Conservation (phyloP, 2,329 filamentous ascomycete species). For the Endothia cerciana region DNA sequence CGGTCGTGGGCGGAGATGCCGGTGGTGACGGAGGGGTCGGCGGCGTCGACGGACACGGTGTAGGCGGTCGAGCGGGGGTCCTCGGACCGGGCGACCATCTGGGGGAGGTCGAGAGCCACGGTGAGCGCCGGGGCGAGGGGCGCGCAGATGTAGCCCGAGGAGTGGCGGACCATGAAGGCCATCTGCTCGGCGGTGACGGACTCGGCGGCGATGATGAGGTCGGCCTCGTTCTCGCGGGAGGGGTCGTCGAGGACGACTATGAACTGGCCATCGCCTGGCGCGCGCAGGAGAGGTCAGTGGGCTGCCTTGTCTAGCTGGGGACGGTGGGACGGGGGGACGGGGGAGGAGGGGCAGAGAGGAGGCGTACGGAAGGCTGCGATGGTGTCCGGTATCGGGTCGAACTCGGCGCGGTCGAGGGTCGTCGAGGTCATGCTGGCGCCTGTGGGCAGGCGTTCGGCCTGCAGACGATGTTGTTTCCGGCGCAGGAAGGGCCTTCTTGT, state of each 20-base stretch:
- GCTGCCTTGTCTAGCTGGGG: background rate
- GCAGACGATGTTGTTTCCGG: background rate
- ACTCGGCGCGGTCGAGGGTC: constrained; percentile 56
- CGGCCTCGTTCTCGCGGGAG: constrained; percentile 95
- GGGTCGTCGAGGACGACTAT: constrained; percentile 93
- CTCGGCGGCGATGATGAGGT: constrained; percentile 91
- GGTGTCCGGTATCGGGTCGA: constrained; percentile 68
- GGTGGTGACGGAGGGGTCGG: constrained; percentile 74
- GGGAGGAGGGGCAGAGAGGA: constrained; percentile 11
- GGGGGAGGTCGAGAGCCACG: constrained; percentile 74
- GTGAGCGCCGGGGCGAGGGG: constrained; percentile 75
- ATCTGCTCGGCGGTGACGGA: constrained; percentile 86
- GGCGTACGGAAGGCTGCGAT: constrained; percentile 66
- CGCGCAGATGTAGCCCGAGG: constrained; percentile 88
- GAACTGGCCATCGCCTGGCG: constrained; percentile 80
- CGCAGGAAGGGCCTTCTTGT: background rate
- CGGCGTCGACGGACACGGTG: constrained; percentile 84
- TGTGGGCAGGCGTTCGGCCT: background rate
- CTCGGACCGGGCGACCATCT: constrained; percentile 78
- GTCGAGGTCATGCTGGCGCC: constrained; percentile 52
- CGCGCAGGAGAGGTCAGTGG: background rate
- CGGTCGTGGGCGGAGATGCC: constrained; percentile 91
- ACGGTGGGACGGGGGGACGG: constrained; percentile 13
- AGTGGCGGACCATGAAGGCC: constrained; percentile 93
- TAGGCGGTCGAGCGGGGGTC: constrained; percentile 93